Base-by-base conservation (phyloP, 106 monocot species). In the Allium cepa region DNA sequence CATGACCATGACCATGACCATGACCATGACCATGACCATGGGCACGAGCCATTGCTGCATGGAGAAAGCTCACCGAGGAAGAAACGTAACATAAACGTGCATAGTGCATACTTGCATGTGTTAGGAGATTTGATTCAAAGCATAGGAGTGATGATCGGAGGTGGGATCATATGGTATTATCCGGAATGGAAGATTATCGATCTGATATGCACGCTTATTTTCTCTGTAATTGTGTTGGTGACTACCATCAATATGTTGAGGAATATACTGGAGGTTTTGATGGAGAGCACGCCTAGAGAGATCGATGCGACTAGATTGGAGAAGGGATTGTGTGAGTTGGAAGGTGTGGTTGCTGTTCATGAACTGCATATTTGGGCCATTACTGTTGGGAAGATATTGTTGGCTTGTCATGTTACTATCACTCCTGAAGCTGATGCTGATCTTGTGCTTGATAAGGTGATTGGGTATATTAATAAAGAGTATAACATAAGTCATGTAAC, bases 351-450 rank as follows among this genome's bases (percentile, higher is more conserved):
- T 11, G 80, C 83, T 15, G 68, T 91, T 49, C 90, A 91, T 57
- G 90, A 91, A 64, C 66, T 91, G 67, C 83, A 91, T 63, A 77
- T 91, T 15, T 91, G 90, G 86, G 90, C 90, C 4, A 91, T 91
- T 59, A 91, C 90, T 1, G 69, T 91, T 1, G 90, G 86, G 17
- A 91, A 84, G 49, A 86, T 87, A 10, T 55, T 91, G 2, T 65
- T 91, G 10, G 78, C 90, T 10, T 86, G 90, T 68, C 83, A 85
- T 69, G 85, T 85, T 9, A 86, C 73, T 0, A 71, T 86, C 69
- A 69, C 70, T 1, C 73, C 72, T 0, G 83, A 80, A 1, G 85
- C 71, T 2, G 78, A 90, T 69, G 72, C 85, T 17, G 80, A 82
- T 56, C 63, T 70, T 47, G 76, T 86, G 26, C 83, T 90, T 10